These are phyloP conservation scores for Coemansia sp. DNA, from an alignment of 192 early-diverging fungal species.

Conservation along the genomic window DNA sequence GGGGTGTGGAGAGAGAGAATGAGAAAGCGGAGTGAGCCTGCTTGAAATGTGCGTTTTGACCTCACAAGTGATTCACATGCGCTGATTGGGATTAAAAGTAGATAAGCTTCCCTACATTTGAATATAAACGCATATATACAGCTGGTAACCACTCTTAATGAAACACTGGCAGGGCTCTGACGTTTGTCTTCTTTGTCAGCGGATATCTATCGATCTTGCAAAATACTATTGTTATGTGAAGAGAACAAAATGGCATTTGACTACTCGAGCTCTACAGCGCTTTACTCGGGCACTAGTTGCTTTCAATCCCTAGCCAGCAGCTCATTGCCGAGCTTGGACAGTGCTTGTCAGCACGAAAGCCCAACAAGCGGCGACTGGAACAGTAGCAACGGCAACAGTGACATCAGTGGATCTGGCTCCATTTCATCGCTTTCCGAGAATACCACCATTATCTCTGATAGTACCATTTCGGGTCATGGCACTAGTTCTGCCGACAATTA, in stretches of 20 bases:
- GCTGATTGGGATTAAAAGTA: too few species aligned
- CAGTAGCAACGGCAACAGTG: not conserved
- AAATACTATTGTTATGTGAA: not conserved
- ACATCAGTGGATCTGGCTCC: not conserved
- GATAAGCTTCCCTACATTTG: too few species aligned
- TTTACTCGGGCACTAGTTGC: not conserved
- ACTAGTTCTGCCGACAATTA: not conserved
- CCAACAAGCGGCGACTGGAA: not conserved
- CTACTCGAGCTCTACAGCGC: not conserved
- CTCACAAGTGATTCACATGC: too few species aligned
- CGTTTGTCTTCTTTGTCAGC: not conserved
- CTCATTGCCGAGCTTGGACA: not conserved
- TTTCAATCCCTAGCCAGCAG: not conserved
- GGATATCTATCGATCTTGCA: not conserved
- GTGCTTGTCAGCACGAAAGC: not conserved
- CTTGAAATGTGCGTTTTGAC: too few species aligned
- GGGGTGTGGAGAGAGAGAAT: not conserved
- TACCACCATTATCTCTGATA: not conserved
- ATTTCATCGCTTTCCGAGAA: not conserved
- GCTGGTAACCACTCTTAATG: not conserved
- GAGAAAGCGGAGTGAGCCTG: too few species aligned
- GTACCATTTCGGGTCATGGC: not conserved
- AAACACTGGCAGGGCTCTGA: not conserved
- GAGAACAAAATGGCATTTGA: not conserved
- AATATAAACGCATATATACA: not conserved